A percentile compares a stretch with the other conserved stretches of the same genome.
These are phyloP conservation scores for Neospermospora avenae DNA, from an alignment of 2,329 filamentous ascomycete species.

Conservation along the genomic window DNA sequence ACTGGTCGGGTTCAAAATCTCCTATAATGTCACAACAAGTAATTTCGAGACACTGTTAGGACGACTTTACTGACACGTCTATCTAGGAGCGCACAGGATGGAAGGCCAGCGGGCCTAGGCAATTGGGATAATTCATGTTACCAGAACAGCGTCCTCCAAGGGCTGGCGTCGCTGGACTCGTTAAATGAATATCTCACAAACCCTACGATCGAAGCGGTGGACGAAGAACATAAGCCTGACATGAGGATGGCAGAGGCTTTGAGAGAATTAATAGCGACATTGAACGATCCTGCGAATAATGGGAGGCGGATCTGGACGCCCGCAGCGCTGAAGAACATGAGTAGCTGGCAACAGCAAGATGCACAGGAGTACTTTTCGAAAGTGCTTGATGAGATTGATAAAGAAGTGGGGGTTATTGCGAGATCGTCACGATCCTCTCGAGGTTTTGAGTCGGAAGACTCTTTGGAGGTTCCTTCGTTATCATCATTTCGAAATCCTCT, in stretches of 20 bases:
- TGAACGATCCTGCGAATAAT: constrained; percentile 68
- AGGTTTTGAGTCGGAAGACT: constrained; percentile 27
- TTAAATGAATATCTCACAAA: constrained; percentile 63
- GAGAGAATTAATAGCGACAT: constrained; percentile 60
- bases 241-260: constrained; percentile 36
- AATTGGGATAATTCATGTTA: constrained; percentile 97
- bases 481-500: constrained; percentile 65
- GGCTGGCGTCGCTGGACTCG: constrained; percentile 70
- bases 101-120: constrained; percentile 66
- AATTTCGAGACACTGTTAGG: too few relatives aligned
- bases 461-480: constrained; percentile 10
- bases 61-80: too few relatives aligned
- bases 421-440: constrained; percentile 16
- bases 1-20: too few relatives aligned
- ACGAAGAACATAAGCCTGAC: constrained; percentile 18
- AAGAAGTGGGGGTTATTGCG: constrained; percentile 60
- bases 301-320: constrained; percentile 81
- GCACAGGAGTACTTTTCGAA: constrained; percentile 97
- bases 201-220: constrained; percentile 35
- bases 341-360: constrained; percentile 93
- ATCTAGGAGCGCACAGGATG: constrained; percentile 40
- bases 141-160: constrained; percentile 92
- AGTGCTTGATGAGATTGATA: constrained; percentile 79
- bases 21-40: too few relatives aligned
- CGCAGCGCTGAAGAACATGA: constrained; percentile 81